Evolutionary conservation across 768 basidiomycete genomes (phyloP).

Genomic region (Kwoniella newhampshirensis): DNA sequence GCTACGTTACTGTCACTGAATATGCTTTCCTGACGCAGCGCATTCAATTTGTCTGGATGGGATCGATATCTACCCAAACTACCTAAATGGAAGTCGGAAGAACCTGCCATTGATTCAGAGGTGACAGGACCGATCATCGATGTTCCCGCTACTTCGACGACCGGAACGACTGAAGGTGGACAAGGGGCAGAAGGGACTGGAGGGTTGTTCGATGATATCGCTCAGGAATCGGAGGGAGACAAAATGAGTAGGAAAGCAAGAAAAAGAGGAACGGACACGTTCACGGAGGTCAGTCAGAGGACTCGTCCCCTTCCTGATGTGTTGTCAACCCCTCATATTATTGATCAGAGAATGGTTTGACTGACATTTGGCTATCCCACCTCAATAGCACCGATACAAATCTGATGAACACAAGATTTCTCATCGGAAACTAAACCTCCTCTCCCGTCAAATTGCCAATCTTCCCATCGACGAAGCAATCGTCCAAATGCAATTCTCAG

Average conservation of each 20-base stretch:
- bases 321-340: too few relatives aligned
- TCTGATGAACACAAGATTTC: slow-evolving; percentile 92
- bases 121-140: slow-evolving; percentile 2
- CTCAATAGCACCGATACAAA: slow-evolving; percentile 79
- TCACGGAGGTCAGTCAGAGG: slow-evolving; percentile 16
- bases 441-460: slow-evolving; percentile 79
- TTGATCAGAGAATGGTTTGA: too few relatives aligned
- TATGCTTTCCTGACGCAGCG: slow-evolving; percentile 5
- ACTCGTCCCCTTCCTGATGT: too few relatives aligned
- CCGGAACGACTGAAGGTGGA: not conserved
- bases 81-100: not conserved
- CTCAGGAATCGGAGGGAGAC: slow-evolving; percentile 13
- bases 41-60: slow-evolving; percentile 23
- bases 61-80: slow-evolving; percentile 17
- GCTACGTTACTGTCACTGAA: too few relatives aligned
- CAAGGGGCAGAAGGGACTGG: slow-evolving; percentile 13
- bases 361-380: too few relatives aligned
- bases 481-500: slow-evolving; percentile 92
- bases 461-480: slow-evolving; percentile 94
- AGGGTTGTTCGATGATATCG: slow-evolving; percentile 29
- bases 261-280: slow-evolving; percentile 11
- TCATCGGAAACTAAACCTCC: slow-evolving; percentile 78
- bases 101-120: not conserved
- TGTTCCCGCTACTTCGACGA: slow-evolving; percentile 1
- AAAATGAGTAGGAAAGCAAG: slow-evolving; percentile 10